Evolutionary conservation across 768 basidiomycete genomes (phyloP), one percentile per base, ranked within the genome.

Genomic region (Lactarius sp.): DNA sequence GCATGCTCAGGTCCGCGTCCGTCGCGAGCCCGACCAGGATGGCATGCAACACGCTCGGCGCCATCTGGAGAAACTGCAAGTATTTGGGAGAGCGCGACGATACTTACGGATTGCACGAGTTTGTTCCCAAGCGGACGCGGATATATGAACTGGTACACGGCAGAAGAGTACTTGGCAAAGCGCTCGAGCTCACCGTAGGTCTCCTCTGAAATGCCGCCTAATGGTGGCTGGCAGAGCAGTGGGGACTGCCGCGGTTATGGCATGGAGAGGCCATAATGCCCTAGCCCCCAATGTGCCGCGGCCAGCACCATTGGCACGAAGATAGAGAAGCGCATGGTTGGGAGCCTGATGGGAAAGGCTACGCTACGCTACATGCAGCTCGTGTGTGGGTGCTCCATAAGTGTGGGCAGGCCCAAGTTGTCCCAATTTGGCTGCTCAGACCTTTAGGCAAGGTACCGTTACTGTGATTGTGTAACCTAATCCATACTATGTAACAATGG

Each of bases 1-100:
- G 82, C 0, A 92, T 97, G 70, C 81, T 84, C 16, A 77, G 74
- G 72, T 96, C 92, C 0, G 78, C 71, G 71, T 94, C 92, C 62
- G 92, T 22, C 22, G 2, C 85, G 13, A 99, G 85, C 7, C 83
- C 83, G 62, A 89, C 79, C 55, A 99, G 83, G 69, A 98, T 85
- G 46, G 77, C 79, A 69, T 94, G 88, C 18, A 94, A 78, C 4
- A 82, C 77, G 64, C 82, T 86, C 1, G 87, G 83, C 0, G 86
- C 75, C 47, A 94, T 78, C 13, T 55, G 56, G 31, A 63, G 80
- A 73, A 87, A 92, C 74, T 97, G 94, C 1, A 93, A 2, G 22
- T 22, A 22, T 22, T 22, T 22, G 22, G 22, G 22, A 22, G 33
- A 16, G 18, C 22, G 52, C 16, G 18, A 8, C 27, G 31, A n/a